Percentiles rank a stretch among this genome's conserved stretches.
Conservation (phyloP, 2,329 filamentous ascomycete species). For the Exophiala viscosa region DNA sequence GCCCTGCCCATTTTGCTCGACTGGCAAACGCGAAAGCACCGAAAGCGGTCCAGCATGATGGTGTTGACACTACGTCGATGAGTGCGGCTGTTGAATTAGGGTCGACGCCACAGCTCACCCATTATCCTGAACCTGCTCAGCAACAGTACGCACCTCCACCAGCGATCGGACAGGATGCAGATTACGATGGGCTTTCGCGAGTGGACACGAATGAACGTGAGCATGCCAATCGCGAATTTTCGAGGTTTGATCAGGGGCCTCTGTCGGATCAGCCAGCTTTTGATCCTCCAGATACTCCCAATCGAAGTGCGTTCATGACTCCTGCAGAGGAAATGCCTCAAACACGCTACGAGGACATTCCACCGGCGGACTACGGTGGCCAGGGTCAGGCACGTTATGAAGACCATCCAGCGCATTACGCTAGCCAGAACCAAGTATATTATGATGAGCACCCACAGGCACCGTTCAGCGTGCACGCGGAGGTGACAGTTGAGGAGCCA, state of each 20-base stretch:
- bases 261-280: constrained; percentile 83
- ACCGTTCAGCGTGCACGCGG: constrained; percentile 21
- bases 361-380: no score
- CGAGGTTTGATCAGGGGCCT: constrained; percentile 82
- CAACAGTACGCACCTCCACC: constrained; percentile 32
- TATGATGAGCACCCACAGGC: background rate
- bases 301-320: constrained; percentile 22
- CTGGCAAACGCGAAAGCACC: constrained; percentile 7
- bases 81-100: constrained; percentile 22
- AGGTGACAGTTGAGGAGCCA: constrained; percentile 10
- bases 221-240: constrained; percentile 51
- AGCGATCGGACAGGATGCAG: constrained; percentile 47
- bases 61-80: constrained; percentile 1
- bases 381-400: no score
- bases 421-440: no score
- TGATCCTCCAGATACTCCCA: constrained; percentile 56
- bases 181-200: constrained; percentile 56
- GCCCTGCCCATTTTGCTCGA: constrained; percentile 25
- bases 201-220: constrained; percentile 52
- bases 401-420: no score
- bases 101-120: constrained; percentile 28
- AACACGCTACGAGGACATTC: no score
- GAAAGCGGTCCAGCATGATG: constrained; percentile 2
- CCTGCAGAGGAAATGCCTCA: constrained; percentile 25
- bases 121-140: constrained; percentile 33